Evolutionary conservation across 352 stramenopile genomes (phyloP).

Genomic region (Pythium dissotocum): DNA sequence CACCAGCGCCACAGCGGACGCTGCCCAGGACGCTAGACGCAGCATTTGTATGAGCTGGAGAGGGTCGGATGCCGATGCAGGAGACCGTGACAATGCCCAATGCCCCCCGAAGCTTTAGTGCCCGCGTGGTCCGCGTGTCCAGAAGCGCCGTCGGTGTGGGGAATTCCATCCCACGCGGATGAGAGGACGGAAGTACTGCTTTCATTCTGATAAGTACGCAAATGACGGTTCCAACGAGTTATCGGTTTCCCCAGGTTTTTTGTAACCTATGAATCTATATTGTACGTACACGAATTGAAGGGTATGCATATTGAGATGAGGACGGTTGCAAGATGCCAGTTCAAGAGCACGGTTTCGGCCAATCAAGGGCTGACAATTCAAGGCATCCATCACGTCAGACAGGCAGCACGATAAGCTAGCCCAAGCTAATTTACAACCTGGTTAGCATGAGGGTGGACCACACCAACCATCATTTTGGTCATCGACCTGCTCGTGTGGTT

Average conservation of each 20-base stretch:
- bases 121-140: background rate
- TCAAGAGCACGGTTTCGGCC: conserved; percentile 4
- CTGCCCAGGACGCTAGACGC: conserved; percentile 35
- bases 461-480: background rate
- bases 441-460: background rate
- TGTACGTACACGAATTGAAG: background rate
- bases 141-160: background rate
- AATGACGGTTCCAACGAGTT: background rate
- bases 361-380: background rate
- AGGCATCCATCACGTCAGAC: background rate
- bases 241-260: background rate
- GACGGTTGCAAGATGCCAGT: conserved; percentile 11
- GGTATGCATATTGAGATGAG: background rate
- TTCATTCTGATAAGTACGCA: background rate
- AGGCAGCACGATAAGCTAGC: background rate
- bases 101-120: background rate
- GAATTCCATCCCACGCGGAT: background rate
- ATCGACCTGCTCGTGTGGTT: background rate
- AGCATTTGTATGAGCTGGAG: background rate
- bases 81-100: background rate
- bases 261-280: background rate
- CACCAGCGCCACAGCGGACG: conserved; percentile 30
- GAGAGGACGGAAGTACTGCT: background rate
- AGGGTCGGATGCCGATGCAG: background rate
- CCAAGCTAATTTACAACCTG: background rate